Evolutionary conservation across 371 early-diverging fungal species (phyloP).

Genomic region (Mortierella sp.): DNA sequence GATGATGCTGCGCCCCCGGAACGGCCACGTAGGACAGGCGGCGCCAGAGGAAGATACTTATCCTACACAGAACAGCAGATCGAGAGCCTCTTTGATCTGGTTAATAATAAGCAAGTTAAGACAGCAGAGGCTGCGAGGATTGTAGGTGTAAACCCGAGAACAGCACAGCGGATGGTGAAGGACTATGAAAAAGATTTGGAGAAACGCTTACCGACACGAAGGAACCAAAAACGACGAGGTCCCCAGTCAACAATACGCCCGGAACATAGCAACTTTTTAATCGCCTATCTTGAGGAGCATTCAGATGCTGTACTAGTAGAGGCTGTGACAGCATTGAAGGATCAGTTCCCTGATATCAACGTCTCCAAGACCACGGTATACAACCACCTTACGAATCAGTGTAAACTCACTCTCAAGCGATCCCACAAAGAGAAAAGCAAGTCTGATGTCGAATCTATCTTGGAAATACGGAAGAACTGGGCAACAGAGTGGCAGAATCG

Average conservation of each 20-base stretch:
- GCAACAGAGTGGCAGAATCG: not conserved
- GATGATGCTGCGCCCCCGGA: too few relatives aligned
- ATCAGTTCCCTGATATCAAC: not conserved
- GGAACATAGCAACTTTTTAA: not conserved
- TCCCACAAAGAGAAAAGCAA: not conserved
- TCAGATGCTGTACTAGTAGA: not conserved
- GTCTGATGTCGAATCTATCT: not conserved
- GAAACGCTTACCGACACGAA: not conserved
- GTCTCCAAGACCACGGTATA: not conserved
- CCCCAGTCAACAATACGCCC: not conserved
- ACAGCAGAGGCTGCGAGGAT: not conserved
- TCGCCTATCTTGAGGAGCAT: not conserved
- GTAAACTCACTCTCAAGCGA: not conserved
- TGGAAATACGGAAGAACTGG: not conserved
- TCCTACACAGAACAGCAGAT: not conserved
- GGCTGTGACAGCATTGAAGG: not conserved
- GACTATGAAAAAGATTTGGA: not conserved
- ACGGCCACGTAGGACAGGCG: not conserved
- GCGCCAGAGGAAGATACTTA: not conserved
- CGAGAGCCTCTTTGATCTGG: not conserved
- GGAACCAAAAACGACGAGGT: not conserved
- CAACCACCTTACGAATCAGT: not conserved
- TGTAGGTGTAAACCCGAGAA: not conserved
- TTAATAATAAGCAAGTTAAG: not conserved
- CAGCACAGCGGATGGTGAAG: conserved; percentile 1